These are phyloP conservation scores for Catenaria anguillulae DNA, from an alignment of 371 early-diverging fungal species.

Conservation along the genomic window DNA sequence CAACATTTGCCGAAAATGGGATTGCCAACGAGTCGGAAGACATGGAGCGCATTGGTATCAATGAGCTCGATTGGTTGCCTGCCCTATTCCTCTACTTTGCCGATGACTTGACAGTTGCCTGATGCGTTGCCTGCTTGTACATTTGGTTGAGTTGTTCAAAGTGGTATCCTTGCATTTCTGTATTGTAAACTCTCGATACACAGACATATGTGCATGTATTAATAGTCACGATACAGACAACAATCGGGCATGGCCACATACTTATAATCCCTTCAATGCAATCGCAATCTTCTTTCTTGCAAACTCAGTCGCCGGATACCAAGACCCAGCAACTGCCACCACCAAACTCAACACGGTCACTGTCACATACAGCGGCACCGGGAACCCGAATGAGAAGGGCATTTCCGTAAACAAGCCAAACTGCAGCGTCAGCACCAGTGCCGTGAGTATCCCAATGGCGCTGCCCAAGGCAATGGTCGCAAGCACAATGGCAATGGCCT, in stretches of 20 bases:
- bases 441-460: constrained; percentile 11
- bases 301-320: constrained; percentile 3
- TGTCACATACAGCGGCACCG: constrained; percentile 9
- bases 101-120: constrained; percentile 20
- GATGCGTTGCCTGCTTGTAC: too few species aligned
- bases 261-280: constrained; percentile 1
- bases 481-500: constrained; percentile 15
- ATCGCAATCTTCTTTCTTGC: constrained; percentile 5
- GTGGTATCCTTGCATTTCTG: too few species aligned
- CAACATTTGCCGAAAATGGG: constrained; percentile 32
- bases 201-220: not conserved
- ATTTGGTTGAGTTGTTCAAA: too few species aligned
- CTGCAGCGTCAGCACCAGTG: constrained; percentile 14
- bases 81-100: constrained; percentile 33
- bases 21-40: constrained; percentile 23
- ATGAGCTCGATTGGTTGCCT: constrained; percentile 31
- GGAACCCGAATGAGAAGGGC: constrained; percentile 15
- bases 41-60: constrained; percentile 29
- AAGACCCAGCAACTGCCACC: constrained; percentile 8
- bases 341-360: constrained; percentile 10
- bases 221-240: too few species aligned
- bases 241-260: too few species aligned
- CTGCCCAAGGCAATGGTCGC: constrained; percentile 12
- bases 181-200: too few species aligned
- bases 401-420: constrained; percentile 14